These are phyloP conservation scores for Alternaria burnsii DNA, from an alignment of 2,329 filamentous ascomycete genomes.

Conservation along the genomic window DNA sequence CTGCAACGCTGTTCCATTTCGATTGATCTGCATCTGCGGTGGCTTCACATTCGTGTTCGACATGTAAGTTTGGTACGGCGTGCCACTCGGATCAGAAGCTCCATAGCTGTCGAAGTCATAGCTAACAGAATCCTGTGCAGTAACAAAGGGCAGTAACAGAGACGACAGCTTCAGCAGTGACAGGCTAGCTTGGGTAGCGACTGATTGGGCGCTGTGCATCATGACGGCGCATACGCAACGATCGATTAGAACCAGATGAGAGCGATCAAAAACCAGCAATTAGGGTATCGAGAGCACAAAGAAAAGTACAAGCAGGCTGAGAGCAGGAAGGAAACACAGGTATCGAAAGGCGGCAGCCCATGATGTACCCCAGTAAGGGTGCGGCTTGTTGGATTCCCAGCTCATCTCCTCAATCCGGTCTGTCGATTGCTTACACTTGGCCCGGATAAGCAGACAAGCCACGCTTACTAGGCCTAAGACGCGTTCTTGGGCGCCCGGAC, in stretches of 20 bases:
- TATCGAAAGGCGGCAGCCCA: not conserved
- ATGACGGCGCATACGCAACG: not conserved
- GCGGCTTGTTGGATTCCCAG: not conserved
- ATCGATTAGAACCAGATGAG: not conserved
- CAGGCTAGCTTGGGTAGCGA: not conserved
- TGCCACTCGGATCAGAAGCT: constrained; percentile 14
- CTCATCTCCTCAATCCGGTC: not conserved
- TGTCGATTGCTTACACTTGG: constrained; percentile 2
- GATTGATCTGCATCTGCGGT: constrained; percentile 27
- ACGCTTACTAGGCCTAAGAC: not conserved
- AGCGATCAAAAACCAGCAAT: not conserved
- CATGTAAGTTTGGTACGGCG: constrained; percentile 27
- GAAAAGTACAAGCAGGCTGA: not conserved
- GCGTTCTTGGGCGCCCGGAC: not conserved
- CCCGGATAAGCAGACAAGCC: not conserved
- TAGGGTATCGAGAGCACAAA: not conserved
- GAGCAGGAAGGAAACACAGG: not conserved
- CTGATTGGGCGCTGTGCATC: not conserved
- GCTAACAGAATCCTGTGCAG: constrained; percentile 26
- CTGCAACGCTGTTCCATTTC: constrained; percentile 18
- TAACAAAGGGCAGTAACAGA: constrained; percentile 5
- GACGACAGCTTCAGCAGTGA: constrained; percentile 4
- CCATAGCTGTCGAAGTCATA: constrained; percentile 25
- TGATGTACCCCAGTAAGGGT: not conserved
- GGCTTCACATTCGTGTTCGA: constrained; percentile 27